These are phyloP conservation scores for Talaromyces adpressus DNA, from an alignment of 495 filamentous ascomycete species.

Conservation along the genomic window DNA sequence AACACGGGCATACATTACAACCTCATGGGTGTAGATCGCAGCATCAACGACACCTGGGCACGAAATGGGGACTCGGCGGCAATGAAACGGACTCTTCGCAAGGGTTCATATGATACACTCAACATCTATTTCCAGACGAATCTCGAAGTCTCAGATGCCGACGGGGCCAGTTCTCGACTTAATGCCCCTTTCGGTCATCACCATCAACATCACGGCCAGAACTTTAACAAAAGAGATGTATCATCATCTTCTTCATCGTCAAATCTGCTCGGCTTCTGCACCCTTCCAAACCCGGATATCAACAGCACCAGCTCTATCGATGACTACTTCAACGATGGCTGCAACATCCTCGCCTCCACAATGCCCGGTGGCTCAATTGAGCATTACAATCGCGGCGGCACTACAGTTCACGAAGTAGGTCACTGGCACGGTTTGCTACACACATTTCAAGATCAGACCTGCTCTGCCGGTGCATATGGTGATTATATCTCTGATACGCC, in stretches of 20 bases:
- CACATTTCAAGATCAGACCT: constrained; percentile 46
- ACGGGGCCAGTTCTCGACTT: neutral
- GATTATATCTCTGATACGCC: constrained; percentile 49
- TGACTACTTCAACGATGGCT: constrained; percentile 43
- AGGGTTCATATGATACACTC: constrained; percentile 38
- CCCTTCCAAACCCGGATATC: constrained; percentile 33
- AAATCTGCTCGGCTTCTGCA: constrained; percentile 44
- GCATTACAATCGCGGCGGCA: constrained; percentile 42
- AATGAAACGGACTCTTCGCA: constrained; percentile 58
- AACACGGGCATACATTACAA: constrained; percentile 43
- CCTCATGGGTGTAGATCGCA: constrained; percentile 62
- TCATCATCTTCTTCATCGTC: constrained; percentile 9
- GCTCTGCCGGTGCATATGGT: constrained; percentile 30
- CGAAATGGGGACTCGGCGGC: constrained; percentile 53
- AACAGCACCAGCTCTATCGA: constrained; percentile 25
- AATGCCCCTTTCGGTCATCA: neutral
- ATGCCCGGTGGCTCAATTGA: constrained; percentile 40
- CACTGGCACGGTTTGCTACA: constrained; percentile 55
- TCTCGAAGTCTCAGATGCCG: constrained; percentile 21
- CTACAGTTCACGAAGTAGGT: constrained; percentile 50
- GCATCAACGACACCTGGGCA: constrained; percentile 64
- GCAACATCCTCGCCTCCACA: constrained; percentile 42
- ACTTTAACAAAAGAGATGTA: neutral
- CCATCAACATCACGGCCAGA: neutral
- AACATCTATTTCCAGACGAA: constrained; percentile 49